phyloP scores from a whole-genome alignment of 352 stramenopile genomes.

The Plasmopara muralis region DNA sequence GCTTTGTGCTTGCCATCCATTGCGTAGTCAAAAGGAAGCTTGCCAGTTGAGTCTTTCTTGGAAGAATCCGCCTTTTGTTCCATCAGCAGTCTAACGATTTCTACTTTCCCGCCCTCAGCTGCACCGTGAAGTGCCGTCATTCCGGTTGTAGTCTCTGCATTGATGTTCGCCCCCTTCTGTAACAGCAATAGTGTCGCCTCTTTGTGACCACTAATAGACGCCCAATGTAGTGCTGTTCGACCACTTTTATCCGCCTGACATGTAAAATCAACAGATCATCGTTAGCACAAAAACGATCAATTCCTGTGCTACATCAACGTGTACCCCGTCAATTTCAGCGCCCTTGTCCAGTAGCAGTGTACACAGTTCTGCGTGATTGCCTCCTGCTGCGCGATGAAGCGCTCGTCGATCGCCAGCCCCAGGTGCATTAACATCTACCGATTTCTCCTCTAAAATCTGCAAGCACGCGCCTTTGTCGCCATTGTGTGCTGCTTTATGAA shows the following conservation, averaged over 20 bases:
- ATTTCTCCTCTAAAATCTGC: conserved; percentile 84
- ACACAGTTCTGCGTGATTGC: conserved; percentile 86
- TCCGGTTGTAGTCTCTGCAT: conserved; percentile 85
- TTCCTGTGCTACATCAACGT: conserved; percentile 1
- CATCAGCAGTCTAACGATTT: conserved; percentile 89
- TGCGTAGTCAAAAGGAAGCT: conserved; percentile 89
- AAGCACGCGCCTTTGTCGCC: conserved; percentile 83
- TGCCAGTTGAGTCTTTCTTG: conserved; percentile 87
- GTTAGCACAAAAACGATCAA: conserved; percentile 6
- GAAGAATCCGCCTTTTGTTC: conserved; percentile 83
- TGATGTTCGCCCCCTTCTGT: conserved; percentile 82
- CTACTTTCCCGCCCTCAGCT: conserved; percentile 86
- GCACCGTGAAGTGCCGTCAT: conserved; percentile 87
- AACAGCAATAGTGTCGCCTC: conserved; percentile 81
- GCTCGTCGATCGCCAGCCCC: conserved; percentile 82
- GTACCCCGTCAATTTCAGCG: conserved; percentile 79
- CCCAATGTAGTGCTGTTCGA: conserved; percentile 89
- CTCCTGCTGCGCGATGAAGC: conserved; percentile 81
- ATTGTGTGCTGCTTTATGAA: conserved; percentile 89
- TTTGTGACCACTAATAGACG: conserved; percentile 89
- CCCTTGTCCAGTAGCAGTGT: conserved; percentile 82
- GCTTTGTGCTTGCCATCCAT: conserved; percentile 90
- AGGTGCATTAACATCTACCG: conserved; percentile 82
- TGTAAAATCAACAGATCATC: conserved; percentile 4
- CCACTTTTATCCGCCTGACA: conserved; percentile 88